phyloP scores from a whole-genome alignment of 192 early-diverging fungal genomes.

The Allomyces arbusculus region DNA sequence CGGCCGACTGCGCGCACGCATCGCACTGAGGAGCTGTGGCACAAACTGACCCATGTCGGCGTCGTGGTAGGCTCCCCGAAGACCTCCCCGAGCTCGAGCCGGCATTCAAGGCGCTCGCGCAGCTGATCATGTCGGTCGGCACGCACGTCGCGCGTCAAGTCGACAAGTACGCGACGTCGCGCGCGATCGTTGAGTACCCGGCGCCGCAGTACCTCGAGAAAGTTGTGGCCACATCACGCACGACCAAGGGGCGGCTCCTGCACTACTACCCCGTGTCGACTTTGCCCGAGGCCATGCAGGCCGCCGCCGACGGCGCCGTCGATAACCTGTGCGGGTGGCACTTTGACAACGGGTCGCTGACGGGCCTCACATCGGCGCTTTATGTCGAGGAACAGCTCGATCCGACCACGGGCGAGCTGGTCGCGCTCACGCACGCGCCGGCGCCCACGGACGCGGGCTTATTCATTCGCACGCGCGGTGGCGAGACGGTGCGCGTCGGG shows the following conservation, averaged over 20 bases:
- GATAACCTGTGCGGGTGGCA: conserved; percentile 51
- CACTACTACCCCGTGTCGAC: conserved; percentile 39
- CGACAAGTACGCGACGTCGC: conserved; percentile 23
- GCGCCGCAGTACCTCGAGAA: conserved; percentile 21
- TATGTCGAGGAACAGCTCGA: conserved; percentile 22
- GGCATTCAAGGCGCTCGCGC: conserved; percentile 34
- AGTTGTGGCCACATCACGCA: conserved; percentile 26
- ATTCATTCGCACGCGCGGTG: conserved; percentile 31
- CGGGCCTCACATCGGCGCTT: conserved; percentile 42
- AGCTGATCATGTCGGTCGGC: conserved; percentile 32
- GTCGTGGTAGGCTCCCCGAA: conserved; percentile 14
- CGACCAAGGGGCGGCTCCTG: conserved; percentile 38
- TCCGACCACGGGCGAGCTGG: conserved; percentile 7
- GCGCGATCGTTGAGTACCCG: not conserved
- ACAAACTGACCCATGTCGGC: no score
- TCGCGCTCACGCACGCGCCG: conserved; percentile 8
- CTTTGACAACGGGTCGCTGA: conserved; percentile 39
- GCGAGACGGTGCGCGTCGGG: conserved; percentile 19
- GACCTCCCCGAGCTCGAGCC: conserved; percentile 26
- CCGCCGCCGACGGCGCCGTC: conserved; percentile 5
- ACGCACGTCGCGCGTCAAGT: conserved; percentile 28
- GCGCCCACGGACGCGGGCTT: conserved; percentile 27
- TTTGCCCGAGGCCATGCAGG: not conserved
- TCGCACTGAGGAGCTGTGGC: no score
- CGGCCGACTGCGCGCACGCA: no score